Evolutionary conservation across 176 grass and related monocot genomes (phyloP).

Genomic region (Oryza officinalis): DNA sequence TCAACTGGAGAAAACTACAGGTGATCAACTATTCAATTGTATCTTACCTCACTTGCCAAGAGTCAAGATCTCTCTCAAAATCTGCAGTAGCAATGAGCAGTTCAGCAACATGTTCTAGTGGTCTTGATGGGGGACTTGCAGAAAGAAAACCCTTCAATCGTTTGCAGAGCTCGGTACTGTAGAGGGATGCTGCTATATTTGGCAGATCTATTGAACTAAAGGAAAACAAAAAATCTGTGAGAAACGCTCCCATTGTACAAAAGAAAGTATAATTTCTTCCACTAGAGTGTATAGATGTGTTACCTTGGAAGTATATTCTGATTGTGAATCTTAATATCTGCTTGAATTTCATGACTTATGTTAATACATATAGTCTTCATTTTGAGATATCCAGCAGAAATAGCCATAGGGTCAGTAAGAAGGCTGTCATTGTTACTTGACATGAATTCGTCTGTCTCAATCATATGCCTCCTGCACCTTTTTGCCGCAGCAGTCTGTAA

Average conservation of each 20-base stretch:
- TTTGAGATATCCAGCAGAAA: constrained; percentile 88
- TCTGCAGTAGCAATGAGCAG: constrained; percentile 75
- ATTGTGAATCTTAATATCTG: constrained; percentile 95
- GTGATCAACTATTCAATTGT: constrained; percentile 18
- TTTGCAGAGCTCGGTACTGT: constrained; percentile 86
- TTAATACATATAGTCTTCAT: constrained; percentile 88
- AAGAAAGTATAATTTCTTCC: constrained; percentile 12
- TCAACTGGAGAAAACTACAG: constrained; percentile 10
- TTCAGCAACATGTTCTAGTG: constrained; percentile 79
- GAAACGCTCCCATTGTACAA: neutral
- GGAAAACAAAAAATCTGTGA: constrained; percentile 18
- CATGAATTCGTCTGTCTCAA: constrained; percentile 94
- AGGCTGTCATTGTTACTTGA: constrained; percentile 78
- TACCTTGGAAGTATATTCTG: constrained; percentile 97
- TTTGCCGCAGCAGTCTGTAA: constrained; percentile 77
- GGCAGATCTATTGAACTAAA: constrained; percentile 95
- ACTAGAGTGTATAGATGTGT: neutral
- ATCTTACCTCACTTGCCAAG: constrained; percentile 86
- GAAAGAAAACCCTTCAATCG: constrained; percentile 78
- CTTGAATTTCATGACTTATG: constrained; percentile 90
- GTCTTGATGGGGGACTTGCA: constrained; percentile 84
- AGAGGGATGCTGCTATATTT: constrained; percentile 85
- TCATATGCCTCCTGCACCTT: constrained; percentile 93
- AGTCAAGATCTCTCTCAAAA: constrained; percentile 88
- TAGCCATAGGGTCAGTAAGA: constrained; percentile 70